phyloP scores from a whole-genome alignment of 768 basidiomycete species.

The Xerocomus spinulosus region DNA sequence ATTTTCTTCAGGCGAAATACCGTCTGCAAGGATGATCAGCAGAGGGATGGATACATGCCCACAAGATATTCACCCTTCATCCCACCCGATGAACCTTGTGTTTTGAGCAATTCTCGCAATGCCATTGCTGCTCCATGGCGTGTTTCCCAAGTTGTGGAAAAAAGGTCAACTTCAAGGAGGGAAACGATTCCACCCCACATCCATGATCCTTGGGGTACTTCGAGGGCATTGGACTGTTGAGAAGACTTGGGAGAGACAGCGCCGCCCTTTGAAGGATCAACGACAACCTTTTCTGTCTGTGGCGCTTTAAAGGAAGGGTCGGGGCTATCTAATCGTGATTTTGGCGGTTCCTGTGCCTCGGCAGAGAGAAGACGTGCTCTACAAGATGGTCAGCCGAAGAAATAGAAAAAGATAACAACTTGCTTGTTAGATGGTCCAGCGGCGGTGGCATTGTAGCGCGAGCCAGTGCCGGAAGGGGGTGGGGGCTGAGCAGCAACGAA shows the following conservation, averaged over 20 bases:
- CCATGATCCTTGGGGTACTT: constrained; percentile 73
- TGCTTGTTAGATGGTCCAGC: constrained; percentile 59
- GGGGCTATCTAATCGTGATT: constrained; percentile 58
- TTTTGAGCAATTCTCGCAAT: constrained; percentile 78
- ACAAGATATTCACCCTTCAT: constrained; percentile 55
- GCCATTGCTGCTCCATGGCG: constrained; percentile 94
- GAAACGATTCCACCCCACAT: constrained; percentile 82
- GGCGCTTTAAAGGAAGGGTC: constrained; percentile 36
- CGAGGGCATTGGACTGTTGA: constrained; percentile 73
- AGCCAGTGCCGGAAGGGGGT: constrained; percentile 52
- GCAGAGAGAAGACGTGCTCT: constrained; percentile 73
- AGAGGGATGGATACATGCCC: not conserved
- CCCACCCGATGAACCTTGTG: constrained; percentile 78
- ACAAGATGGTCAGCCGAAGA: constrained; percentile 1
- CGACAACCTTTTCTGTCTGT: constrained; percentile 58
- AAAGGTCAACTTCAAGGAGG: constrained; percentile 76
- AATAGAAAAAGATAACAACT: constrained; percentile 14
- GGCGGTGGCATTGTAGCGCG: constrained; percentile 60
- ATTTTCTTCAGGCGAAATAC: constrained; percentile 52
- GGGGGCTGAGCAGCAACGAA: constrained; percentile 69
- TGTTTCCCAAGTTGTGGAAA: constrained; percentile 87
- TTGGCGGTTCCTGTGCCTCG: constrained; percentile 49
- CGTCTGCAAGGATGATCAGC: constrained; percentile 39
- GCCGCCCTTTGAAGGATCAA: constrained; percentile 82
- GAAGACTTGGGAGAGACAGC: constrained; percentile 74